Percentiles rank a stretch among this genome's conserved stretches.
Conservation (phyloP, 257 asterid genomes). For the Ajuga chamaepitys region DNA sequence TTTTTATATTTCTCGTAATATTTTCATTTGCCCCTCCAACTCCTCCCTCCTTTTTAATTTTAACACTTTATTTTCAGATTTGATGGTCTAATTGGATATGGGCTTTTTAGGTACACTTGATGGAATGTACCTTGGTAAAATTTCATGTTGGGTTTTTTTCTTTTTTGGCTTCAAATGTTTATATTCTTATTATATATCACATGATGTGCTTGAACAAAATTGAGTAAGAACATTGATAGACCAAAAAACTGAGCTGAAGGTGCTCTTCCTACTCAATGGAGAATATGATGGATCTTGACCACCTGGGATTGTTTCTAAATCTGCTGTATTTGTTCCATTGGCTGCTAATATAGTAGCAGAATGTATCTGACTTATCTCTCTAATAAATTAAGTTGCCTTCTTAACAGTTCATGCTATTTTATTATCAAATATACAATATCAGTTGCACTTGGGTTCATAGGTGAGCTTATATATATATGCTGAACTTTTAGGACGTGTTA, state of each 20-base stretch:
- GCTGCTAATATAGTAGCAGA: neutral
- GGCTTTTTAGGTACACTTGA: neutral
- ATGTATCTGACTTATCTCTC: constrained; percentile 13
- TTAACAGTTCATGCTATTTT: neutral
- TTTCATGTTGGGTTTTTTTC: neutral
- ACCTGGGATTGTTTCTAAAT: constrained; percentile 3
- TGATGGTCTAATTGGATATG: neutral
- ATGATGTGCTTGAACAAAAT: neutral
- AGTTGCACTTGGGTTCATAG: constrained; percentile 1
- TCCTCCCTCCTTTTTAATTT: too few species aligned
- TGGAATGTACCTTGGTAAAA: neutral
- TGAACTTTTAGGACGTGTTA: too few species aligned
- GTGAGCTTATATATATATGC: neutral
- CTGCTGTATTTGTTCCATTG: neutral
- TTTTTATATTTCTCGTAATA: too few species aligned
- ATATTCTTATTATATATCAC: neutral
- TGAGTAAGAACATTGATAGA: neutral
- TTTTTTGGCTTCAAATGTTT: too few species aligned
- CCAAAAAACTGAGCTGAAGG: neutral
- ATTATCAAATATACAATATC: neutral
- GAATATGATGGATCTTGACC: neutral
- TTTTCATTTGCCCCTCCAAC: too few species aligned
- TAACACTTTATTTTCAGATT: too few species aligned
- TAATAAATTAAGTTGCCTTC: neutral
- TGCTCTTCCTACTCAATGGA: neutral